A percentile compares a stretch with the other conserved stretches of the same genome.
Conservation (phyloP, 148 eudicot genomes). For the Rhododendron molle region DNA sequence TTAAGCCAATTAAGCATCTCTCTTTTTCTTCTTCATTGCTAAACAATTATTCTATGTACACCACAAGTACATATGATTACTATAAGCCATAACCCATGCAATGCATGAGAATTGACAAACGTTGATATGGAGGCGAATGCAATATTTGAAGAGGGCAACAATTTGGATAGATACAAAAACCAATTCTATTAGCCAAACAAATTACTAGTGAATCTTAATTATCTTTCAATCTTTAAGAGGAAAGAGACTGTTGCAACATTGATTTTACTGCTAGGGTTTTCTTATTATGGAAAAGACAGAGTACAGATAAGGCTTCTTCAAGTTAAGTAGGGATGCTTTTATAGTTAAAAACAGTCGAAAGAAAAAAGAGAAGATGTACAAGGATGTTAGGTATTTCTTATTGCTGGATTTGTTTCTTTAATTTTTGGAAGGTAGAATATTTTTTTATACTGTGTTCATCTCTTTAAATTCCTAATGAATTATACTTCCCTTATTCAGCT, state of each 20-base stretch:
- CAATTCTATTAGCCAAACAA: background rate
- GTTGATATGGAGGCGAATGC: background rate
- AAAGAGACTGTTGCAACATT: background rate
- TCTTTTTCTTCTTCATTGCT: background rate
- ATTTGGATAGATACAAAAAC: background rate
- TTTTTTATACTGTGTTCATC: background rate
- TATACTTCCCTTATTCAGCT: background rate
- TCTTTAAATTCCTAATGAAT: background rate
- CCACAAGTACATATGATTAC: background rate
- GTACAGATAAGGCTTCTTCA: background rate
- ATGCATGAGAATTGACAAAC: background rate
- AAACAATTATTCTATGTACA: background rate
- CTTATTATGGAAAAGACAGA: background rate
- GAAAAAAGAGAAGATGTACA: background rate
- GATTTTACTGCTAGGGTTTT: background rate
- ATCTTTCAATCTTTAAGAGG: background rate
- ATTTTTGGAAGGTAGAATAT: background rate
- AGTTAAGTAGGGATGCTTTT: background rate
- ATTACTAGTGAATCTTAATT: background rate
- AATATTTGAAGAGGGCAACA: background rate
- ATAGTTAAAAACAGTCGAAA: background rate
- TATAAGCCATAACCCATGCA: background rate
- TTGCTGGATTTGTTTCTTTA: background rate
- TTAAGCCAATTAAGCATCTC: constrained; percentile 3
- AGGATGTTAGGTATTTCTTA: background rate